Conservation (phyloP, 768 basidiomycete genomes). For the Paxillus involutus region DNA sequence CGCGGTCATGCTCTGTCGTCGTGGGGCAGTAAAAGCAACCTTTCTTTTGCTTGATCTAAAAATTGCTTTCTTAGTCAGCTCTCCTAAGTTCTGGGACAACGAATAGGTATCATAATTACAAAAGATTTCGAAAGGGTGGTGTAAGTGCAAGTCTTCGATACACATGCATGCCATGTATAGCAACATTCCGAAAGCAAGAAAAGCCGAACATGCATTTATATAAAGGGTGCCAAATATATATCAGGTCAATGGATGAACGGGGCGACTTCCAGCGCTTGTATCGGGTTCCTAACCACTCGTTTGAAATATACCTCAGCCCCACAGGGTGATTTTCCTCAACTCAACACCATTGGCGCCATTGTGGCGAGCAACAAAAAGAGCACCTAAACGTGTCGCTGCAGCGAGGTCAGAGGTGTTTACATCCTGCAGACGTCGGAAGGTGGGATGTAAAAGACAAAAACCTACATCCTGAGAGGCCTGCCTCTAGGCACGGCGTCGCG, state of each 20-base stretch:
- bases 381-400: constrained; percentile 41
- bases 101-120: too few relatives aligned
- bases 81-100: too few relatives aligned
- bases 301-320: constrained; percentile 31
- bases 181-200: neutral
- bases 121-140: too few relatives aligned
- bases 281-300: neutral
- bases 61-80: too few relatives aligned
- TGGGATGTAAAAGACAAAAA: neutral
- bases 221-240: neutral
- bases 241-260: neutral
- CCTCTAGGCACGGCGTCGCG: constrained; percentile 30
- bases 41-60: too few relatives aligned
- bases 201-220: neutral
- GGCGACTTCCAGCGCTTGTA: too few relatives aligned
- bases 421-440: neutral
- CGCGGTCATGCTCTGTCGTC: too few relatives aligned
- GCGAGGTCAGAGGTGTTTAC: neutral
- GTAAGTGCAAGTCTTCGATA: too few relatives aligned
- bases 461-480: constrained; percentile 33
- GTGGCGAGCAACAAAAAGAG: constrained; percentile 38
- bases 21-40: too few relatives aligned
- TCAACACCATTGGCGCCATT: constrained; percentile 32
- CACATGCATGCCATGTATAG: too few relatives aligned
- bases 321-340: constrained; percentile 39